Conservation (phyloP, 1,139 yeast genomes). For the Pichia sp. region DNA sequence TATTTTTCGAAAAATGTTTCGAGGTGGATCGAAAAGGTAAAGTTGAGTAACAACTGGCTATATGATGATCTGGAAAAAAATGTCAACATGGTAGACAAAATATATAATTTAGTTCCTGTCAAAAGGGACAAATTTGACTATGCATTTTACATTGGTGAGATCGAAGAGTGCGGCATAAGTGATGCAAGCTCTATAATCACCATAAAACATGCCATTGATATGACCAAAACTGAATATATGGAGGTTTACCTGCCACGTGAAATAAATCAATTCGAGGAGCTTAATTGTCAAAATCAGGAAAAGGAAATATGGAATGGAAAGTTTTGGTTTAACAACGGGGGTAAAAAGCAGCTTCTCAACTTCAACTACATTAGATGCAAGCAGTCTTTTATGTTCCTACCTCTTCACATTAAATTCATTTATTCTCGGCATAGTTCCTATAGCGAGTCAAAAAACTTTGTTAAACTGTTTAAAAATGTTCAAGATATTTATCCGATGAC, state of each 20-base stretch:
- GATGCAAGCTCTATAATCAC: background rate
- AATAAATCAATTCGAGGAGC: background rate
- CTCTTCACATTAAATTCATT: slow-evolving; percentile 15
- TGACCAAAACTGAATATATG: slow-evolving; percentile 12
- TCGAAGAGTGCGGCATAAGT: background rate
- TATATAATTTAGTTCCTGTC: slow-evolving; percentile 1
- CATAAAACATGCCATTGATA: slow-evolving; percentile 16
- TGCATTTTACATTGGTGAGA: slow-evolving; percentile 3
- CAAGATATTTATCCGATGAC: slow-evolving; percentile 22
- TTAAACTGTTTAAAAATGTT: slow-evolving; percentile 16
- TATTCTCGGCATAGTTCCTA: slow-evolving; percentile 22
- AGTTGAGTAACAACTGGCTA: background rate
- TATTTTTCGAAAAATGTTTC: background rate
- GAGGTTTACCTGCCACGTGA: slow-evolving; percentile 4
- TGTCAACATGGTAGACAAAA: slow-evolving; percentile 12
- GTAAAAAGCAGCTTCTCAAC: background rate
- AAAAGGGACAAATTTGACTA: background rate
- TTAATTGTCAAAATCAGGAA: background rate
- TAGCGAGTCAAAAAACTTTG: slow-evolving; percentile 17
- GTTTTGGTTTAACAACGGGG: background rate
- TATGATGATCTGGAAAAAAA: slow-evolving; percentile 10
- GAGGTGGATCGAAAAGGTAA: slow-evolving; percentile 4
- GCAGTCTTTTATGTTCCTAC: slow-evolving; percentile 4
- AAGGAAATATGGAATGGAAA: background rate
- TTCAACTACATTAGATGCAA: slow-evolving; percentile 2